Percentiles rank a stretch among this genome's conserved stretches.
These are phyloP conservation scores for Calonectria montana DNA, from an alignment of 2,329 filamentous ascomycete genomes.

Conservation along the genomic window DNA sequence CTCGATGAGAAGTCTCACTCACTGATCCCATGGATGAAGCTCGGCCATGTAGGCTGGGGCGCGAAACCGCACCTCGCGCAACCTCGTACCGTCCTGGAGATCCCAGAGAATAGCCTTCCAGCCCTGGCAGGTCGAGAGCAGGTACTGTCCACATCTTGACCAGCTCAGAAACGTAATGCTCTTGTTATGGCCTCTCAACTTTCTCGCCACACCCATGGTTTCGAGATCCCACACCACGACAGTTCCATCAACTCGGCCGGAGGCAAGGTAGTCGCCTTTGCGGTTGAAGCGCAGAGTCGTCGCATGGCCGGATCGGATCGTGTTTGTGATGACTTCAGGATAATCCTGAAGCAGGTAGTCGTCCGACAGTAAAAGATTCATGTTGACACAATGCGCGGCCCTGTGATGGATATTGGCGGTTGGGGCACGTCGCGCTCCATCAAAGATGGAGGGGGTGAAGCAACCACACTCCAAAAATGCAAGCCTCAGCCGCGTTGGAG, in stretches of 20 bases:
- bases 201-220: constrained; percentile 95
- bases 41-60: constrained; percentile 97
- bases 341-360: constrained; percentile 81
- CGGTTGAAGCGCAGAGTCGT: constrained; percentile 88
- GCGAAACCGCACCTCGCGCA: constrained; percentile 90
- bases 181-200: constrained; percentile 90
- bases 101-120: constrained; percentile 99
- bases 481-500: constrained; percentile 39
- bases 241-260: constrained; percentile 92
- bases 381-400: constrained; percentile 41
- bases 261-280: constrained; percentile 93
- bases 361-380: constrained; percentile 72
- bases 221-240: constrained; percentile 98
- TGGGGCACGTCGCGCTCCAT: constrained; percentile 33
- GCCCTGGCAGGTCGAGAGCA: constrained; percentile 93
- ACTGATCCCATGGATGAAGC: constrained; percentile 92
- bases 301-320: constrained; percentile 78
- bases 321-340: constrained; percentile 88
- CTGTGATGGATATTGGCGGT: constrained; percentile 1
- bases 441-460: constrained; percentile 30
- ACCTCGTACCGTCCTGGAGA: constrained; percentile 73
- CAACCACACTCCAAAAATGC: constrained; percentile 32
- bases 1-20: constrained; percentile 33
- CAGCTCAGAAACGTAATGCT: constrained; percentile 96
- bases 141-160: constrained; percentile 90